Evolutionary conservation across 139 green algal species (phyloP).

Genomic region (Coelastrella sp.): DNA sequence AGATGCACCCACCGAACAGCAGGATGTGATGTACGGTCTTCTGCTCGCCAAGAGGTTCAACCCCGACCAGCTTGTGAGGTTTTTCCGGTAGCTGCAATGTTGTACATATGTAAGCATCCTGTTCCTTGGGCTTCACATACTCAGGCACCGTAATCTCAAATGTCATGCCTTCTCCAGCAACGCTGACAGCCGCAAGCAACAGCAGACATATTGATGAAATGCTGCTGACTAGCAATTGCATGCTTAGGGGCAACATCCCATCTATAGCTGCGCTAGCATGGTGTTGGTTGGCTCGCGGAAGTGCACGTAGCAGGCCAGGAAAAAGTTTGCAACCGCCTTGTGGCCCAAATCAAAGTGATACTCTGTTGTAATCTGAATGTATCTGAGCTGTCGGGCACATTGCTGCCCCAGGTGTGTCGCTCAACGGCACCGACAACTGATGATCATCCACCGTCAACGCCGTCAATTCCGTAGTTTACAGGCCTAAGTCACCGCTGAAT

Average conservation of each 20-base stretch:
- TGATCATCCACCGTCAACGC: too few species aligned
- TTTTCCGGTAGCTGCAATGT: constrained; percentile 60
- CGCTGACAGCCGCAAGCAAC: background rate
- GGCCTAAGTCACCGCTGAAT: too few species aligned
- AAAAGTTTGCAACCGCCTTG: background rate
- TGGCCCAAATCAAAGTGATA: too few species aligned
- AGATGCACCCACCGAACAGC: constrained; percentile 88
- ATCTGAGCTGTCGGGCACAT: too few species aligned
- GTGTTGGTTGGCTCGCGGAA: background rate
- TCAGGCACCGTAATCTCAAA: constrained; percentile 56
- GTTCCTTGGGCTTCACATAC: background rate
- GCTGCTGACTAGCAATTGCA: background rate
- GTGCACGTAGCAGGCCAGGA: background rate
- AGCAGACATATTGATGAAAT: background rate
- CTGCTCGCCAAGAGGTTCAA: constrained; percentile 73
- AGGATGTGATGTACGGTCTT: constrained; percentile 92
- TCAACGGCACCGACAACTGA: too few species aligned
- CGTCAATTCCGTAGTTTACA: too few species aligned
- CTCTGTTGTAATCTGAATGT: too few species aligned
- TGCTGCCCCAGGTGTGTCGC: too few species aligned
- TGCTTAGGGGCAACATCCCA: background rate
- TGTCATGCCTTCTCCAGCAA: background rate
- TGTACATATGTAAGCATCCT: constrained; percentile 78
- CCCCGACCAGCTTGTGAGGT: constrained; percentile 74
- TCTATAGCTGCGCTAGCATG: background rate